phyloP scores from a whole-genome alignment of 331 rosid species.

The Prunus yedoensis region DNA sequence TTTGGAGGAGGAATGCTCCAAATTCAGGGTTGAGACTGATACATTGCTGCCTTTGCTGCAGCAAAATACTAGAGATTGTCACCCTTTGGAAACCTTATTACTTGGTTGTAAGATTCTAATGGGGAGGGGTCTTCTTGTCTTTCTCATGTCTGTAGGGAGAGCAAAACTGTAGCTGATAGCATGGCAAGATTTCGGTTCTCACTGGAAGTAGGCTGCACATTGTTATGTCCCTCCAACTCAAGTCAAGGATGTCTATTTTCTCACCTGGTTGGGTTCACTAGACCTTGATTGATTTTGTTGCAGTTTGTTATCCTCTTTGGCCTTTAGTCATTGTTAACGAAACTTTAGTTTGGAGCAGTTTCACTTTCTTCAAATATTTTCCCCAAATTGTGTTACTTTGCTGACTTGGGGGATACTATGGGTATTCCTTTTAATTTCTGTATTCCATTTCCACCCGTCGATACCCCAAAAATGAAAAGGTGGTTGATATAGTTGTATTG shows the following conservation, averaged over 20 bases:
- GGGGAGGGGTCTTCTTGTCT: neutral
- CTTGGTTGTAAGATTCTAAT: neutral
- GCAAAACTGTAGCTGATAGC: neutral
- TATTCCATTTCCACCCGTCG: neutral
- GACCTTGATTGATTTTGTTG: neutral
- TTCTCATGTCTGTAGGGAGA: neutral
- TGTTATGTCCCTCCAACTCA: neutral
- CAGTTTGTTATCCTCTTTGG: neutral
- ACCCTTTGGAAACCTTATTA: neutral
- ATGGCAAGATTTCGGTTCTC: neutral
- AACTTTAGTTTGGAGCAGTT: neutral
- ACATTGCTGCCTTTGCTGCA: neutral
- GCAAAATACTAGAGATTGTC: neutral
- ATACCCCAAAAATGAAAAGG: neutral
- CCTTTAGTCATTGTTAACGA: neutral
- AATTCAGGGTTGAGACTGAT: neutral
- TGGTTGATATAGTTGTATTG: neutral
- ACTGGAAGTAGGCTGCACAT: neutral
- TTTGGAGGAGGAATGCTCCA: neutral
- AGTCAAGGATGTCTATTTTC: neutral
- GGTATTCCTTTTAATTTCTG: neutral
- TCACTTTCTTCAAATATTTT: neutral
- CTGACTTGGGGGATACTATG: neutral
- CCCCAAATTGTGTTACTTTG: neutral
- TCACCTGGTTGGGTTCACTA: neutral